Percentiles rank a stretch among this genome's conserved stretches.
Conservation (phyloP, 2,329 filamentous ascomycete species). For the Talaromyces funiculosus region DNA sequence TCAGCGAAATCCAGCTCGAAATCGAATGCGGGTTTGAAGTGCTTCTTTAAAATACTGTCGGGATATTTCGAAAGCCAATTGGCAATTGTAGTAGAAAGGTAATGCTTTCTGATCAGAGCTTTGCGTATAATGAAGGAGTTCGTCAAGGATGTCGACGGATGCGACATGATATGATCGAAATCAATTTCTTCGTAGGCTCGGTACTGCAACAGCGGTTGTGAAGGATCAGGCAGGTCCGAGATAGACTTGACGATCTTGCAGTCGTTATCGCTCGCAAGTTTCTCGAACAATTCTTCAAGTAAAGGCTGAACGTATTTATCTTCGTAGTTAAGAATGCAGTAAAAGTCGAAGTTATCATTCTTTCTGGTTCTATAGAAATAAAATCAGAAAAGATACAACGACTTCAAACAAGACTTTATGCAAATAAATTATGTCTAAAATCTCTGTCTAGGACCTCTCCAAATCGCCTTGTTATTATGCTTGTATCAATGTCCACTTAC, state of each 20-base stretch:
- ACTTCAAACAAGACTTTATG: slow-evolving; percentile 2
- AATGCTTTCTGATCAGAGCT: slow-evolving; percentile 93
- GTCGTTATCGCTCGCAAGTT: slow-evolving; percentile 51
- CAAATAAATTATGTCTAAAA: slow-evolving; percentile 8
- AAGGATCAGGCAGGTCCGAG: slow-evolving; percentile 43
- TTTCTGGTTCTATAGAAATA: slow-evolving; percentile 29
- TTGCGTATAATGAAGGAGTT: slow-evolving; percentile 96
- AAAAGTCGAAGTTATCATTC: slow-evolving; percentile 44
- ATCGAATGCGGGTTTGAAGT: slow-evolving; percentile 72
- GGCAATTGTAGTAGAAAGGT: slow-evolving; percentile 73
- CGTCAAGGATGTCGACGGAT: slow-evolving; percentile 59
- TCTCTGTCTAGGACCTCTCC: slow-evolving; percentile 14
- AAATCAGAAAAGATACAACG: slow-evolving; percentile 10
- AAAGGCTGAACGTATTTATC: slow-evolving; percentile 86
- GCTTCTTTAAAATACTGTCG: slow-evolving; percentile 57
- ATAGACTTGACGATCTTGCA: slow-evolving; percentile 53
- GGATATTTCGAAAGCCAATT: slow-evolving; percentile 85
- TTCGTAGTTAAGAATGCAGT: slow-evolving; percentile 76
- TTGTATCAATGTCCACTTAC: slow-evolving; percentile 54
- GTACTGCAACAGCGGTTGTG: slow-evolving; percentile 64
- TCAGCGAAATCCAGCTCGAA: slow-evolving; percentile 97
- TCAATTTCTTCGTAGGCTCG: slow-evolving; percentile 81
- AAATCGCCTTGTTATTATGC: slow-evolving; percentile 15
- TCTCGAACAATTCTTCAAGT: slow-evolving; percentile 65
- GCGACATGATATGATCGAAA: slow-evolving; percentile 65